These are phyloP conservation scores for Boletus rubescentipes DNA, from an alignment of 768 basidiomycete genomes.

Conservation along the genomic window DNA sequence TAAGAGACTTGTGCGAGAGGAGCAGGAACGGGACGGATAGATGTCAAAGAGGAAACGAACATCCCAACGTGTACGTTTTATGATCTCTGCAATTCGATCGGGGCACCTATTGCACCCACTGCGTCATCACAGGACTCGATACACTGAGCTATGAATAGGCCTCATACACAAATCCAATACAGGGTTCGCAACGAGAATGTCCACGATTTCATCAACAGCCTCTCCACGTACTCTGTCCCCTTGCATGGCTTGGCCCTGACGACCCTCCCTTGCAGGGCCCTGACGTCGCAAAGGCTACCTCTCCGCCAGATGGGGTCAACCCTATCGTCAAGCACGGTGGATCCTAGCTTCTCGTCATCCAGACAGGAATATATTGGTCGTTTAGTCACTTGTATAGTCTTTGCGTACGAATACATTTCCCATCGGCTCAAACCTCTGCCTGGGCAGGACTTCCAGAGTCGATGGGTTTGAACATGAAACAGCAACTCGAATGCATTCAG, in stretches of 20 bases:
- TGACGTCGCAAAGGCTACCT: slow-evolving; percentile 73
- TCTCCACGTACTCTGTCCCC: slow-evolving; percentile 43
- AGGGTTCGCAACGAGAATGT: too few relatives aligned
- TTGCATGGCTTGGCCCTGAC: background rate
- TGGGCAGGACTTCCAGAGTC: too few relatives aligned
- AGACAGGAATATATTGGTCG: background rate
- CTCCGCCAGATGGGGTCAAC: slow-evolving; percentile 51
- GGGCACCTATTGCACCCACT: too few relatives aligned
- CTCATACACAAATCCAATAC: too few relatives aligned
- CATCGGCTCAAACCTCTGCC: too few relatives aligned
- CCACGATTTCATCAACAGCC: slow-evolving; percentile 24
- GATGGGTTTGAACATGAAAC: too few relatives aligned
- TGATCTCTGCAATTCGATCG: too few relatives aligned
- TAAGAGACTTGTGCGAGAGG: slow-evolving; percentile 25
- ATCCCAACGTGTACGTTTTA: slow-evolving; percentile 65
- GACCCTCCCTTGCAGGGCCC: slow-evolving; percentile 39
- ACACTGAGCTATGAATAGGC: background rate
- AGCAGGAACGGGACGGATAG: slow-evolving; percentile 51
- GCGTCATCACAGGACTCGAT: slow-evolving; percentile 78
- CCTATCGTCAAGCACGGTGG: slow-evolving; percentile 50
- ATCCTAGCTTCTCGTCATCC: slow-evolving; percentile 17
- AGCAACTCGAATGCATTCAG: slow-evolving; percentile 13
- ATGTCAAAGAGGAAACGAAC: slow-evolving; percentile 57
- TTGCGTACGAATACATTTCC: too few relatives aligned
- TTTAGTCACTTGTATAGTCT: background rate